Base-by-base conservation (phyloP, 192 early-diverging fungal species). In the Phycomyces blakesleeanus region DNA sequence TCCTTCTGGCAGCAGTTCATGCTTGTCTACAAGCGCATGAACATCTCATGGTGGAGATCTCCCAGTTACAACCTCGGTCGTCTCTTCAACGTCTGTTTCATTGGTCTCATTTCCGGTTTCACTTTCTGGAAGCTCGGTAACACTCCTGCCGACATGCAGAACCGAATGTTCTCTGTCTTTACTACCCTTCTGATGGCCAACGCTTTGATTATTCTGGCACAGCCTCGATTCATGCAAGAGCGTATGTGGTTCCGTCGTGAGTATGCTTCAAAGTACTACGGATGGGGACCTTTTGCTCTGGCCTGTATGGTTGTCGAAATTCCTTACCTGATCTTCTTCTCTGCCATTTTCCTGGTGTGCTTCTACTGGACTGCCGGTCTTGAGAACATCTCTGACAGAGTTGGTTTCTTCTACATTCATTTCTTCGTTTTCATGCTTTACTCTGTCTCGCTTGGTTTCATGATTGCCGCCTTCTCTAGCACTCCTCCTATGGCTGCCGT, bases 51-150 rank as follows among this genome's bases (percentile, higher is more conserved):
- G 78, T 92, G 83, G 83, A 81, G 90, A 49, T 80, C 81, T 61
- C 74, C 82, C 44, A 76, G 80, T 39, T 92, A 92, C 73, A 90
- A 89, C 69, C 62, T 88, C 63, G 87, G 83, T 21, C 78, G 82
- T 57, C 49, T 83, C 20, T 74, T 78, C 22, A 75, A 82, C 41
- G 80, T 84, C 40, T 63, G 82, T 39, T 62, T 86, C 25, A 66
- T 71, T 53, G 85, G 78, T 40, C 67, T 92, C 12, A 65, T 87
- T 14, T 77, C 85, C 64, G 86, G 87, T 40, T 82, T 92, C 74
- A 73, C 86, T 9, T 92, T 85, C 74, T 86, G 77, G 74, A 81
- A 85, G 49, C 76, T 88, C 12, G 73, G 66, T 58, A 67, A 83
- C 64, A 67, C 73, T 25, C 64, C 79, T n/a, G 40, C 66, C 9